Evolutionary conservation across 768 basidiomycete species (phyloP), one percentile per base, ranked within the genome.

Genomic region (Neoboletus magnificus): DNA sequence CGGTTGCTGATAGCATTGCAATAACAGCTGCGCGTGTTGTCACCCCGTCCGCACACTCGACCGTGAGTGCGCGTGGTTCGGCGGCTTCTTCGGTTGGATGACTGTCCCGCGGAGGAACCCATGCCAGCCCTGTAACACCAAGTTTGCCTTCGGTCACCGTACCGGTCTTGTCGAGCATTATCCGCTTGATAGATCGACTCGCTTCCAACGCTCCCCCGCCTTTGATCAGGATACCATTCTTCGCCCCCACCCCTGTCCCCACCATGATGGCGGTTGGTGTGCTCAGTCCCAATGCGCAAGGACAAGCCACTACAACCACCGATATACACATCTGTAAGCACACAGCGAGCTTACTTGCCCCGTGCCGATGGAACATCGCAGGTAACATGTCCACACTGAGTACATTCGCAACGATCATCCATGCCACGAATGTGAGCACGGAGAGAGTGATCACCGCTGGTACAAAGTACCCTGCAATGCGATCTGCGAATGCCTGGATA

Each of bases 251-350:
- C 1, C 97, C 97, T 0, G 96, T 98, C 18, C 97, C 97, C 32
- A 98, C 97, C 97, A 98, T 98, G 73, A 98, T 93, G 2, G 96
- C 97, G 0, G 97, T 98, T 1, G 97, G 97, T 0, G 96, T 98
- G 52, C 91, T 92, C 55, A 98, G 80, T 5, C 96, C 97, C 33
- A 99, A 81, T 0, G 97, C 96, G 69, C 97, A 99, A 0, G 97
- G 97, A 71, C 97, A 99, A 22, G 97, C 96, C 49, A 99, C 94
- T 47, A 99, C 97, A 56, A 99, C 83, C 58, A 98, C 97, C 39
- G 91, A 94, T 67, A 98, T 99, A 71, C 96, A 98, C 66, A 99
- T 86, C 75, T 96, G 93, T 45, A 99, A 77, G 69, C 95, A 98
- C 15, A 96, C 88, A 8, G 91, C 90, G 55, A 98, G 77, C 66